A percentile compares a stretch with the other conserved stretches of the same genome.
These are phyloP conservation scores for Verticillium nubilum DNA, from an alignment of 2,329 filamentous ascomycete genomes.

Conservation along the genomic window DNA sequence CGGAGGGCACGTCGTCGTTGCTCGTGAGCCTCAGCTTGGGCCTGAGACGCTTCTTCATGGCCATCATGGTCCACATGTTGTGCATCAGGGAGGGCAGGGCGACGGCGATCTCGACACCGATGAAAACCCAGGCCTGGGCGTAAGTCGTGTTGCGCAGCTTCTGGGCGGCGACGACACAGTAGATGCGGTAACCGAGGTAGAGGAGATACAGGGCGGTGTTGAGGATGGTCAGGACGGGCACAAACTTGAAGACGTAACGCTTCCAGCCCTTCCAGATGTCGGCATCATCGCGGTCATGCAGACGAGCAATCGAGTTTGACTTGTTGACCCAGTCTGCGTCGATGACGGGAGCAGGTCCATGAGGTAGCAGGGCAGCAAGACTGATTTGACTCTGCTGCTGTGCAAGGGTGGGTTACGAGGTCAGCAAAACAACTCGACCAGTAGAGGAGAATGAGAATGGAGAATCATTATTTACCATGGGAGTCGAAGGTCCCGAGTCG, in stretches of 20 bases:
- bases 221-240: conserved; percentile 31
- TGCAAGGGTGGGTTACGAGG: not conserved
- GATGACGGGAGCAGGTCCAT: conserved; percentile 18
- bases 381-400: conserved; percentile 32
- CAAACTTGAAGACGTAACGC: conserved; percentile 30
- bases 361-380: conserved; percentile 31
- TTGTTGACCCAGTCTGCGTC: conserved; percentile 26
- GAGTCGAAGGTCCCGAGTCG: conserved; percentile 16
- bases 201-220: conserved; percentile 36
- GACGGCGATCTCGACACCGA: conserved; percentile 47
- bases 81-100: conserved; percentile 51
- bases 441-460: not conserved
- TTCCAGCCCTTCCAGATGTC: conserved; percentile 41
- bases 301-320: conserved; percentile 27
- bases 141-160: conserved; percentile 31
- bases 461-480: conserved; percentile 15
- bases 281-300: conserved; percentile 35
- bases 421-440: not conserved
- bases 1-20: conserved; percentile 43
- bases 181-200: conserved; percentile 46
- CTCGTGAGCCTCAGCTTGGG: conserved; percentile 43
- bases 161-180: conserved; percentile 48
- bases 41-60: conserved; percentile 46
- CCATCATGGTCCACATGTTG: conserved; percentile 52
- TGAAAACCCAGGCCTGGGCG: conserved; percentile 51